Evolutionary conservation across 1,284 basidiomycete genomes (phyloP).

Genomic region (Serendipita sp.): DNA sequence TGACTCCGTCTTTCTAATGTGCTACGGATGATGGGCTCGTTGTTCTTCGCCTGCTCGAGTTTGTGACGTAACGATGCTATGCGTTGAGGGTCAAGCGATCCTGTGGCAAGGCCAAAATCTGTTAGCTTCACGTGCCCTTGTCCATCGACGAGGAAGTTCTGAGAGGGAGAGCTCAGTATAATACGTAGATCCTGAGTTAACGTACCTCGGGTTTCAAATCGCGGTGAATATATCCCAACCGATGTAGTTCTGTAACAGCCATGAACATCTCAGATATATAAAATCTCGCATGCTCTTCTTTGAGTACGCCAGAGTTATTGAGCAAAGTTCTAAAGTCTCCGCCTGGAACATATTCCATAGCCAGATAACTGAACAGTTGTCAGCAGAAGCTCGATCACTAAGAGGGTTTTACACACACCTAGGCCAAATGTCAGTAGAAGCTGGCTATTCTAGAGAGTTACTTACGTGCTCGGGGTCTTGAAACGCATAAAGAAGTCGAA

Average conservation of each 20-base stretch:
- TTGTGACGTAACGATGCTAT: constrained; percentile 93
- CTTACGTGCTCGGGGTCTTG: constrained; percentile 40
- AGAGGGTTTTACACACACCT: not conserved
- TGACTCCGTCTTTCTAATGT: constrained; percentile 92
- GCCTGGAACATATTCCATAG: constrained; percentile 97
- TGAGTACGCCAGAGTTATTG: constrained; percentile 91
- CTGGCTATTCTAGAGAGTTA: not conserved
- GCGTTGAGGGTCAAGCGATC: constrained; percentile 85
- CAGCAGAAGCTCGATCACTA: not conserved
- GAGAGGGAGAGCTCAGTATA: constrained; percentile 14
- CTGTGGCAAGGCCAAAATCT: constrained; percentile 95
- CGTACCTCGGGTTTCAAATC: constrained; percentile 90
- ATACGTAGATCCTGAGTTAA: too few relatives aligned
- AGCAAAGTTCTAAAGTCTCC: constrained; percentile 90
- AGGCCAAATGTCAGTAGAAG: not conserved
- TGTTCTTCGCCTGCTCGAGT: constrained; percentile 95
- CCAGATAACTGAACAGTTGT: constrained; percentile 74
- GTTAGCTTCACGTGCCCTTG: constrained; percentile 97
- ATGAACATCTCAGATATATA: constrained; percentile 96
- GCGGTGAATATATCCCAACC: constrained; percentile 91
- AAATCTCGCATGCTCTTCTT: constrained; percentile 88
- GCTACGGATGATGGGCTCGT: constrained; percentile 78
- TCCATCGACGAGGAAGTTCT: constrained; percentile 96
- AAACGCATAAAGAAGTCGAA: constrained; percentile 84
- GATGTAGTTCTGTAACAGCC: constrained; percentile 81